phyloP scores from a whole-genome alignment of 1,284 basidiomycete species.

The Tylopilus sp. region DNA sequence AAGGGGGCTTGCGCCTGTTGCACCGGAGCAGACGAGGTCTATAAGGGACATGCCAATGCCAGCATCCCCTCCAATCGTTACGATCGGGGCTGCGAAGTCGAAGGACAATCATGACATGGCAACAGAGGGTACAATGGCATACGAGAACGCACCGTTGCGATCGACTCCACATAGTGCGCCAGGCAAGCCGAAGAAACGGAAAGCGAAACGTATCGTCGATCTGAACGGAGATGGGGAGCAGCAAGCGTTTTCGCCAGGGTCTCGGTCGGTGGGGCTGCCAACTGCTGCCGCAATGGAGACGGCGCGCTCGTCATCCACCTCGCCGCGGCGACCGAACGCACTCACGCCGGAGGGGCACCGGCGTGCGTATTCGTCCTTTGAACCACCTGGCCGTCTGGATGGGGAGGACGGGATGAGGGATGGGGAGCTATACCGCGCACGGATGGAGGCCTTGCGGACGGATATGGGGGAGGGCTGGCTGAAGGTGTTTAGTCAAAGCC shows the following conservation, averaged over 20 bases:
- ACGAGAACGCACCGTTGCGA: conserved; percentile 36
- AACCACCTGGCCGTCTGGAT: conserved; percentile 38
- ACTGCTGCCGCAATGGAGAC: conserved; percentile 16
- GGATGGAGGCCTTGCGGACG: conserved; percentile 75
- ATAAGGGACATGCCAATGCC: conserved; percentile 47
- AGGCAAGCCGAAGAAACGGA: conserved; percentile 52
- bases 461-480: conserved; percentile 88
- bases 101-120: conserved; percentile 29
- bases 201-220: conserved; percentile 67
- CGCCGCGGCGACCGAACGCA: conserved; percentile 42
- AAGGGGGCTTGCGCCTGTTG: conserved; percentile 49
- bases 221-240: conserved; percentile 43
- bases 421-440: conserved; percentile 68
- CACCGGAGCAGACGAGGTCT: conserved; percentile 50
- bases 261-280: conserved; percentile 7
- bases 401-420: conserved; percentile 28
- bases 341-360: conserved; percentile 17
- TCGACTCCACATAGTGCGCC: conserved; percentile 40
- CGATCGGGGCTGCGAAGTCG: conserved; percentile 41
- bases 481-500: conserved; percentile 73
- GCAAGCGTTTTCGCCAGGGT: conserved; percentile 32
- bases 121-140: conserved; percentile 23
- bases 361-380: conserved; percentile 47
- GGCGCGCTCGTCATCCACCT: conserved; percentile 42
- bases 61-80: conserved; percentile 56